Evolutionary conservation across 495 filamentous ascomycete genomes (phyloP).

Genomic region (Hypoxylon crocopeplum): DNA sequence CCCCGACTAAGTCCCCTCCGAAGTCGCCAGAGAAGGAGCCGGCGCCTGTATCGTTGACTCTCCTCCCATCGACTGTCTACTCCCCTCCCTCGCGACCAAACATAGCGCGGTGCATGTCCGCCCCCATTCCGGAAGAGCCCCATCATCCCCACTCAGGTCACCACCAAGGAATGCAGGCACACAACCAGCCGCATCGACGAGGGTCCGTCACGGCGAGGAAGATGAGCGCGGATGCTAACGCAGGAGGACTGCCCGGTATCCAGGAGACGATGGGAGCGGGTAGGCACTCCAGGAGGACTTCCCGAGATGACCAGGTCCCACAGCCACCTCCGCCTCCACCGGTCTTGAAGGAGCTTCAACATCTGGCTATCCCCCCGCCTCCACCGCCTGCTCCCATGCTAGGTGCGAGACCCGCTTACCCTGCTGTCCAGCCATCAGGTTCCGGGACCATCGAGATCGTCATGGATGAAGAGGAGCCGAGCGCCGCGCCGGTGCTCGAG

Average conservation of each 20-base stretch:
- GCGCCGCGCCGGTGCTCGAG: constrained; percentile 25
- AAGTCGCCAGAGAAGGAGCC: constrained; percentile 33
- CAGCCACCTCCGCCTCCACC: constrained; percentile 61
- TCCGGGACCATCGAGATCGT: constrained; percentile 76
- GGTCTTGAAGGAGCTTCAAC: constrained; percentile 83
- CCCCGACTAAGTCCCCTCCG: constrained; percentile 29
- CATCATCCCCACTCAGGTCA: constrained; percentile 55
- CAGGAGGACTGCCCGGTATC: constrained; percentile 56
- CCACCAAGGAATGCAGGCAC: constrained; percentile 58
- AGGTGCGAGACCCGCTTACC: constrained; percentile 44
- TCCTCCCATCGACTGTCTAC: constrained; percentile 70
- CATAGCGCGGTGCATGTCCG: constrained; percentile 74
- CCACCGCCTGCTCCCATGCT: constrained; percentile 69
- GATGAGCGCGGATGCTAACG: constrained; percentile 41
- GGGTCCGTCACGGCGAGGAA: constrained; percentile 44
- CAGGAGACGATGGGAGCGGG: constrained; percentile 67
- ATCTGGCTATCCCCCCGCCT: constrained; percentile 72
- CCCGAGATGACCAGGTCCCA: constrained; percentile 53
- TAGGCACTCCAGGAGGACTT: constrained; percentile 42
- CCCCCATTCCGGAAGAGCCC: constrained; percentile 68
- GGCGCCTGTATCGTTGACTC: constrained; percentile 41
- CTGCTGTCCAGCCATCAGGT: constrained; percentile 50
- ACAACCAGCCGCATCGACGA: constrained; percentile 49
- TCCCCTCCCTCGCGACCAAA: constrained; percentile 61
- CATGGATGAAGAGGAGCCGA: constrained; percentile 66